These are phyloP conservation scores for Trichoderma asperelloides DNA, from an alignment of 495 filamentous ascomycete species.

Conservation along the genomic window DNA sequence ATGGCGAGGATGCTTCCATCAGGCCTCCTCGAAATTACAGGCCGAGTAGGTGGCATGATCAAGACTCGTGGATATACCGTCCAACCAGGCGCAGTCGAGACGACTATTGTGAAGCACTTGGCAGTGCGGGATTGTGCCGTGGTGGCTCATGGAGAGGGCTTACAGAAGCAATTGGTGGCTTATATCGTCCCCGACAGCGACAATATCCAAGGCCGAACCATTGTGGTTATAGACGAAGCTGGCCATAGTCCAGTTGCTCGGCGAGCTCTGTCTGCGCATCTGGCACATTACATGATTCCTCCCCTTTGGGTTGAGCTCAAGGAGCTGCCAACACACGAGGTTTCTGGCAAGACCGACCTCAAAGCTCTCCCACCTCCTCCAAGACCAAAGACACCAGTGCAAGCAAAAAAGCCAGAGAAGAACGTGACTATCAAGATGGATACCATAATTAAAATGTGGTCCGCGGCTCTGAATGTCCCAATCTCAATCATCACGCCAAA, in stretches of 20 bases:
- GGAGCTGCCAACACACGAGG: slow-evolving; percentile 53
- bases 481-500: slow-evolving; percentile 45
- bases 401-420: slow-evolving; percentile 27
- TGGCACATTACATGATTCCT: slow-evolving; percentile 69
- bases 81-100: slow-evolving; percentile 57
- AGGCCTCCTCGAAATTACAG: slow-evolving; percentile 61
- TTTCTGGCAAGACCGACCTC: slow-evolving; percentile 59
- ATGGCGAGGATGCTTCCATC: slow-evolving; percentile 52
- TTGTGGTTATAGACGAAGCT: slow-evolving; percentile 47
- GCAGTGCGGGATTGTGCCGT: slow-evolving; percentile 54
- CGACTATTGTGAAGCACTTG: slow-evolving; percentile 49
- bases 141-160: slow-evolving; percentile 52
- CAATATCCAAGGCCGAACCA: slow-evolving; percentile 39
- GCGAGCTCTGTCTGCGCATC: slow-evolving; percentile 40
- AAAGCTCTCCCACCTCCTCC: slow-evolving; percentile 50
- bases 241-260: slow-evolving; percentile 51
- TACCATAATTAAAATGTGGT: slow-evolving; percentile 52
- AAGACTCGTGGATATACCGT: slow-evolving; percentile 60
- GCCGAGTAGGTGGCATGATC: slow-evolving; percentile 60
- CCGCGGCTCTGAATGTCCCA: slow-evolving; percentile 47
- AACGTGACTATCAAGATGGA: slow-evolving; percentile 37
- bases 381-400: slow-evolving; percentile 24
- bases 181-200: slow-evolving; percentile 55
- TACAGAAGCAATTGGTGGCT: slow-evolving; percentile 57
- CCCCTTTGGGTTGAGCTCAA: slow-evolving; percentile 54